These are phyloP conservation scores for Coelastrella sp. DNA, from an alignment of 139 green algal genomes.

Conservation along the genomic window DNA sequence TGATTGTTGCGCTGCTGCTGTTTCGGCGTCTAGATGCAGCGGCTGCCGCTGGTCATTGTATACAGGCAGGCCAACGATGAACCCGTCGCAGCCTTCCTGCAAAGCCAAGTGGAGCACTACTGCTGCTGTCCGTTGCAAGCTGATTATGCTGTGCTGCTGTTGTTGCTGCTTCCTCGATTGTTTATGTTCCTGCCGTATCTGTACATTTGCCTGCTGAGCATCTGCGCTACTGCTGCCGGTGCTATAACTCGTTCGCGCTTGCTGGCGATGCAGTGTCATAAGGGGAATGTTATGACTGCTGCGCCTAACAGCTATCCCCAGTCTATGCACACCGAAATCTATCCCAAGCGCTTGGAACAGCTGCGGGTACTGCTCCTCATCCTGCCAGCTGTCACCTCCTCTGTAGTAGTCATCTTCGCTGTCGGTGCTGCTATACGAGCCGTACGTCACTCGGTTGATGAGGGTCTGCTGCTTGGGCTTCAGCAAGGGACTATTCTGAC, in stretches of 20 bases:
- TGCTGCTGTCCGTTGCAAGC: not conserved
- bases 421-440: not conserved
- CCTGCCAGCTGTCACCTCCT: not conserved
- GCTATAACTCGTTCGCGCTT: not conserved
- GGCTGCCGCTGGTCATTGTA: not conserved
- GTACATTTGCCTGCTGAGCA: not conserved
- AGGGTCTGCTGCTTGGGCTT: slow-evolving; percentile 3
- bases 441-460: slow-evolving; percentile 9
- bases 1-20: not conserved
- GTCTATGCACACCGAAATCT: not conserved
- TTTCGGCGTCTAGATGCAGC: not conserved
- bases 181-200: not conserved
- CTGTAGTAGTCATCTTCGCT: not conserved
- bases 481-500: not conserved
- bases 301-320: slow-evolving; percentile 6
- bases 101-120: slow-evolving; percentile 9
- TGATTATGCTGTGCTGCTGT: not conserved
- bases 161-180: slow-evolving; percentile 1
- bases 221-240: too few relatives aligned
- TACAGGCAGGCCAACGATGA: slow-evolving; percentile 26
- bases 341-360: slow-evolving; percentile 18
- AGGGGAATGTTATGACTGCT: slow-evolving; percentile 20
- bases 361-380: not conserved
- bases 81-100: slow-evolving; percentile 35
- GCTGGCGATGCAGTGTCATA: slow-evolving; percentile 12